Evolutionary conservation across 305 asterid genomes (phyloP).

Genomic region (Salvia sclarea): DNA sequence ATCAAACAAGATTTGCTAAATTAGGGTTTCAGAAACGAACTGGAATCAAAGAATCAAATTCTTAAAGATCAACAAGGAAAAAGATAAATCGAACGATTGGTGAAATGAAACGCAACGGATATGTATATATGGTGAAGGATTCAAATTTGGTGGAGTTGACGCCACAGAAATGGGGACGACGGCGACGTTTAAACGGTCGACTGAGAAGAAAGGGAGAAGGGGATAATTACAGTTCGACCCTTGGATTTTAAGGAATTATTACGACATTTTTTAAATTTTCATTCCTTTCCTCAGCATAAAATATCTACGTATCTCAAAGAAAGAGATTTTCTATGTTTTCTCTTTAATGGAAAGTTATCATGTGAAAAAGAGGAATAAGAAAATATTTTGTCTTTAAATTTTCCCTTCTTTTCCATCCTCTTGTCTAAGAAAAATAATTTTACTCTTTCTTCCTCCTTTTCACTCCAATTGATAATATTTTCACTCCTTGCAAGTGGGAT

Average conservation of each 20-base stretch:
- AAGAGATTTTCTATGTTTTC: too few species aligned
- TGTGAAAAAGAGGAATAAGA: too few species aligned
- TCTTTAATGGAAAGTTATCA: too few species aligned
- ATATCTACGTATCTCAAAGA: neutral
- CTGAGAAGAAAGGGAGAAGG: conserved; percentile 20
- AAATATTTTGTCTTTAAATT: too few species aligned
- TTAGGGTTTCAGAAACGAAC: conserved; percentile 36
- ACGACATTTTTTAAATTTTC: neutral
- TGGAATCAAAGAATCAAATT: conserved; percentile 14
- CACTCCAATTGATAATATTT: too few species aligned
- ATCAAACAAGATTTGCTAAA: conserved; percentile 22
- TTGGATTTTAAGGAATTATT: conserved; percentile 9
- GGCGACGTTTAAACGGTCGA: conserved; percentile 47
- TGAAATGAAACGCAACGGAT: conserved; percentile 20
- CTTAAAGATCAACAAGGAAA: neutral
- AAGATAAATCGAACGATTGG: neutral
- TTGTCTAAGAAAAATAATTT: too few species aligned
- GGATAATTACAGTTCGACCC: conserved; percentile 27
- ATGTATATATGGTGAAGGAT: conserved; percentile 24
- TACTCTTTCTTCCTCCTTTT: too few species aligned
- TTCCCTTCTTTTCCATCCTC: too few species aligned
- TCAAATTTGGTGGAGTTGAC: conserved; percentile 35
- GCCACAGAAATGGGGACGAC: conserved; percentile 33
- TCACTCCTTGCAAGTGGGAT: too few species aligned
- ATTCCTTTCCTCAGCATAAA: too few species aligned